Evolutionary conservation across 495 filamentous ascomycete species (phyloP), one percentile per base, ranked within the genome.

Genomic region (Viridothelium virens): DNA sequence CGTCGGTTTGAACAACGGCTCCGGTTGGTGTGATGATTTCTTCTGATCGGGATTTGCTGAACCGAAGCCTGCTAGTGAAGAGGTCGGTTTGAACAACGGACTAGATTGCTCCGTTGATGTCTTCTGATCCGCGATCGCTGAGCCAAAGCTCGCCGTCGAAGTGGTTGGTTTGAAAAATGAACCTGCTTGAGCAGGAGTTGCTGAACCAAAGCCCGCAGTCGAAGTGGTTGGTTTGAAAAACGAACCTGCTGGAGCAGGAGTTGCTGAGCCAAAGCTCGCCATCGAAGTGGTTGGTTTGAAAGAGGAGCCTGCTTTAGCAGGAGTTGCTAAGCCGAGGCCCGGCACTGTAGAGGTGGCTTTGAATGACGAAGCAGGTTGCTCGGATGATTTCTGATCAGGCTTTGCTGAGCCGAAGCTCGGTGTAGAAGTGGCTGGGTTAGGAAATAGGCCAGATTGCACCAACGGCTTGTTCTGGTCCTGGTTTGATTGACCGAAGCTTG

Each of bases 401-500:
- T 36, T 31, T 59, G 53, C 11, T 59, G 10, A 7, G 36, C 53
- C 31, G 18, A 36, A 34, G 31, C 53, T 59, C 18, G 53, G 14
- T 59, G 53, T 59, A 10, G 53, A 59, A 59, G 53, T 7, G 7
- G 41, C 14, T 34, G 4, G 25, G 7, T 59, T 33, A 3, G 5
- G 14, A 7, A 36, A 36, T 5, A 36, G 7, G 14, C 14, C 5
- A 36, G 53, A 34, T 59, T 9, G n/a, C 48, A 1, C 31, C 31
- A 6, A 36, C 31, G 53, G 53, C 53, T 37, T 56, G 16, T 47
- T 18, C 25, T 63, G 41, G 41, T 50, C 36, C 38, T 56, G 48
- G 11, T 44, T 46, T 3, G 47, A 2, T 37, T 68, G 62, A 3
- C 65, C 61, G 59, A 70, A 70, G 63, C 41, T 68, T 10, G 66